Base-by-base conservation (phyloP, 148 eudicot species). In the Suaeda aralocaspica region DNA sequence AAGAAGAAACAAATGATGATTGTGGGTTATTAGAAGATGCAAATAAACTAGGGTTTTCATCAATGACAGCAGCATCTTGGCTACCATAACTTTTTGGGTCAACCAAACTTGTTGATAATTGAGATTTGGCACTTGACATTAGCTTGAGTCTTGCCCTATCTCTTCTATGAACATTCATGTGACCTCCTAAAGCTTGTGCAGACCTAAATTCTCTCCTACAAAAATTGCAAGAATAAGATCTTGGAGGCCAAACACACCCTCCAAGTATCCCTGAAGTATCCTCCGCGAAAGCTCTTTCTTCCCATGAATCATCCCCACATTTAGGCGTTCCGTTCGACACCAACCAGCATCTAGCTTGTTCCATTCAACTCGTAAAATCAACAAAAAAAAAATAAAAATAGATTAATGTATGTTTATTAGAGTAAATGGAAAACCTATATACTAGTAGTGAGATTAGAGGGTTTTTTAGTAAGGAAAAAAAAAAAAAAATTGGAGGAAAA, bases 111-210 rank as follows among this genome's bases (percentile, higher is more conserved):
- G n/a, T 13, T 46, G 16, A 34, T 33, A 75, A 72, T 11, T 66
- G 36, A 33, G 70, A 14, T 59, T 56, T 15, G 12, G 73, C 71
- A 50, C 56, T 60, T 8, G 85, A 76, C 58, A 82, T 70, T 13
- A 83, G 87, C 79, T 84, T 89, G 2, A 85, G 79, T 45, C 82
- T 87, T 60, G 97, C 97, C 59, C 92, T 83, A 74, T 92, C 96
- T 64, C 96, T 70, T 42, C 97, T 73, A 68, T 92, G 97, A 48
- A 92, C 91, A 74, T 92, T 92, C 97, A 92, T 89, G 72, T 92
- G 97, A 69, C 97, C 97, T 3, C 97, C 97, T 34, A 92, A 74
- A 50, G 97, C 97, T 82, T 92, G 97, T 45, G 97, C 97, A 13
- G 97, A 92, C 83, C 89, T 76, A 55, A 92, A 89, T 46, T 92